These are phyloP conservation scores for Starmerella vitae DNA, from an alignment of 805 yeast genomes.

Conservation along the genomic window DNA sequence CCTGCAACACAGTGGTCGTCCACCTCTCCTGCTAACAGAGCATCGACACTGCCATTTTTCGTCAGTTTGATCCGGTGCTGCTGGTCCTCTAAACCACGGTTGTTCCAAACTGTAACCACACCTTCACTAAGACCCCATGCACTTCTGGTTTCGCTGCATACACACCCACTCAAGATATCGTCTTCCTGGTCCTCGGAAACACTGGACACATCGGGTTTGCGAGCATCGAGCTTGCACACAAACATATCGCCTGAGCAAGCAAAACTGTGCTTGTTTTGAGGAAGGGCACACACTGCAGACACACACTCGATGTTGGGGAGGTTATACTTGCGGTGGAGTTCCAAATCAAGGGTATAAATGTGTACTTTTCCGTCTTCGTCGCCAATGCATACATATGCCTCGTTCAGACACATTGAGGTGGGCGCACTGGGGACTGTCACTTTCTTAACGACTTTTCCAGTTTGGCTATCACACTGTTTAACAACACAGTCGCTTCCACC, in stretches of 20 bases:
- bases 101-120: constrained; percentile 76
- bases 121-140: constrained; percentile 90
- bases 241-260: constrained; percentile 74
- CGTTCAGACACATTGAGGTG: constrained; percentile 23
- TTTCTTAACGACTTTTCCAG: constrained; percentile 66
- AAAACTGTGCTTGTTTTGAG: constrained; percentile 60
- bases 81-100: constrained; percentile 49
- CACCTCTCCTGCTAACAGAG: constrained; percentile 40
- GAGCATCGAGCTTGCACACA: constrained; percentile 59
- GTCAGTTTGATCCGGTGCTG: constrained; percentile 57
- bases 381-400: constrained; percentile 31
- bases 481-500: constrained; percentile 70
- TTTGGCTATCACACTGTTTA: constrained; percentile 54
- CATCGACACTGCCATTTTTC: constrained; percentile 56
- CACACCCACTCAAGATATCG: constrained; percentile 65
- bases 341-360: constrained; percentile 46
- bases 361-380: constrained; percentile 56
- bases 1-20: constrained; percentile 34
- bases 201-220: constrained; percentile 47
- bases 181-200: constrained; percentile 86
- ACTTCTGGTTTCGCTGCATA: constrained; percentile 46
- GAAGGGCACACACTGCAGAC: constrained; percentile 48
- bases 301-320: constrained; percentile 50
- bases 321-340: constrained; percentile 36
- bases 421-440: constrained; percentile 23